phyloP scores from a whole-genome alignment of 2,329 filamentous ascomycete species.

The Cladophialophora chaetospira region DNA sequence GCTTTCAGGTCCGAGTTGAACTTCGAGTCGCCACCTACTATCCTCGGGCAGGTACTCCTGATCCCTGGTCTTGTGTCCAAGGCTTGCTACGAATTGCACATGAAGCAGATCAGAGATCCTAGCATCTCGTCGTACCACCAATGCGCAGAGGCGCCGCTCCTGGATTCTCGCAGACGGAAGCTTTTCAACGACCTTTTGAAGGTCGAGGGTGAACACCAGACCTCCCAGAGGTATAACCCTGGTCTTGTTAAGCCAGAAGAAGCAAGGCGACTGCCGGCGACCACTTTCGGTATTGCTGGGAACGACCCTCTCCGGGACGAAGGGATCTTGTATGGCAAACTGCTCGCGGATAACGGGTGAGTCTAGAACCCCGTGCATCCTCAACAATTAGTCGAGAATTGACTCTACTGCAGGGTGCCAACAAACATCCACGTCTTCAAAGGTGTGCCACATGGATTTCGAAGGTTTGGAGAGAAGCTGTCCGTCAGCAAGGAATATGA shows the following conservation, averaged over 20 bases:
- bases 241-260: slow-evolving; percentile 38
- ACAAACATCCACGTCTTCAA: slow-evolving; percentile 53
- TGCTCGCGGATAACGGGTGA: slow-evolving; percentile 44
- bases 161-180: neutral
- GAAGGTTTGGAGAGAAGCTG: slow-evolving; percentile 37
- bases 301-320: slow-evolving; percentile 55
- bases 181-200: slow-evolving; percentile 37
- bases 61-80: slow-evolving; percentile 50
- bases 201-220: slow-evolving; percentile 31
- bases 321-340: slow-evolving; percentile 50
- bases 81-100: slow-evolving; percentile 40
- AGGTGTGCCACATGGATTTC: slow-evolving; percentile 57
- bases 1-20: neutral
- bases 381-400: neutral
- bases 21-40: slow-evolving; percentile 43
- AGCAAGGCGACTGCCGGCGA: slow-evolving; percentile 49
- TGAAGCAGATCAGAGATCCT: slow-evolving; percentile 38
- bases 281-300: slow-evolving; percentile 42
- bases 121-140: slow-evolving; percentile 49
- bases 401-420: slow-evolving; percentile 44
- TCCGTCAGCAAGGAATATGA: slow-evolving; percentile 38
- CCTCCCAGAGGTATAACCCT: slow-evolving; percentile 46
- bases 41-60: slow-evolving; percentile 56
- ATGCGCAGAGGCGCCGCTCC: slow-evolving; percentile 50
- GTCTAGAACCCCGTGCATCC: no score